A percentile compares a stretch with the other conserved stretches of the same genome.
phyloP scores from a whole-genome alignment of 306 rosid genomes.

The Alnus rubra region DNA sequence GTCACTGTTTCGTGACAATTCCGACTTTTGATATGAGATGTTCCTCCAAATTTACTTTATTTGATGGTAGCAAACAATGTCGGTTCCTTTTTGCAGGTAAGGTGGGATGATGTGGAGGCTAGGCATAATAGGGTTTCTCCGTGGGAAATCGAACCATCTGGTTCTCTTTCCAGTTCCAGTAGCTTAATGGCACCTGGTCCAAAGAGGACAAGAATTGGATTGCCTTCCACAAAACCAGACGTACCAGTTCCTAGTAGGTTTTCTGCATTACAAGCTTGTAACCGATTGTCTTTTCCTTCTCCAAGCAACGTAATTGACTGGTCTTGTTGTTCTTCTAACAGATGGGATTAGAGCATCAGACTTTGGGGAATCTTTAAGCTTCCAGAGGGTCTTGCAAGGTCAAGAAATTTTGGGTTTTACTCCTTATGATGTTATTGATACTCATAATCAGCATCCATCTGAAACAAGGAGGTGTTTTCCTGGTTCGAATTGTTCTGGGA shows the following conservation, averaged over 20 bases:
- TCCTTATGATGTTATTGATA: slow-evolving; percentile 52
- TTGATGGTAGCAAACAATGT: neutral
- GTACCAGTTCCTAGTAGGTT: slow-evolving; percentile 74
- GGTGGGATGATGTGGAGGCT: slow-evolving; percentile 89
- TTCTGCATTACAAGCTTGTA: neutral
- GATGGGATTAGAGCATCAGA: slow-evolving; percentile 85
- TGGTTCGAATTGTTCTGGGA: slow-evolving; percentile 56
- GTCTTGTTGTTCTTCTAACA: slow-evolving; percentile 30
- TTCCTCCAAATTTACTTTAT: neutral
- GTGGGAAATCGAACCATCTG: slow-evolving; percentile 93
- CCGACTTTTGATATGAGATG: neutral
- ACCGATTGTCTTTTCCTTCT: neutral
- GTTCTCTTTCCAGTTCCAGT: slow-evolving; percentile 58
- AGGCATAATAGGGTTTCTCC: slow-evolving; percentile 95
- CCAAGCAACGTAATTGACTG: slow-evolving; percentile 19
- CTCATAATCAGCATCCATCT: slow-evolving; percentile 49
- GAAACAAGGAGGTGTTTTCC: slow-evolving; percentile 71
- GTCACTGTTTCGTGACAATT: neutral
- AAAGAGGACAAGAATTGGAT: slow-evolving; percentile 80
- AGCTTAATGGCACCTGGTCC: slow-evolving; percentile 66
- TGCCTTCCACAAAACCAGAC: slow-evolving; percentile 57
- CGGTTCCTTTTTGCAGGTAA: slow-evolving; percentile 51
- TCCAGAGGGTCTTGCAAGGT: slow-evolving; percentile 99
- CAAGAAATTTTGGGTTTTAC: slow-evolving; percentile 88
- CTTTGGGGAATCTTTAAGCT: slow-evolving; percentile 92